Percentiles rank a stretch among this genome's conserved stretches.
Evolutionary conservation across 495 filamentous ascomycete species (phyloP).

Genomic region (Penicillium cosmopolitanum): DNA sequence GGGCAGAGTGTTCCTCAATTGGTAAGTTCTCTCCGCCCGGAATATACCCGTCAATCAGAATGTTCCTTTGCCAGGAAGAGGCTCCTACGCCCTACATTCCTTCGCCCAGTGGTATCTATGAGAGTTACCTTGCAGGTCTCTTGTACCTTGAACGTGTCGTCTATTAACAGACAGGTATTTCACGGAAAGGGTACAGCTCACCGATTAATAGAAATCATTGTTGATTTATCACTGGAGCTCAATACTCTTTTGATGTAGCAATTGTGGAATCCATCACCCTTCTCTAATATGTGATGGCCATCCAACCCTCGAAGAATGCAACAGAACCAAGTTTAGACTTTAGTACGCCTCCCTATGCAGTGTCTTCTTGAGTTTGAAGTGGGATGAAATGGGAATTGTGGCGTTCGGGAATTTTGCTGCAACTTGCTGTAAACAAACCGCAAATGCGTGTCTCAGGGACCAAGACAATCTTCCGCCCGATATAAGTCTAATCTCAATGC

Average conservation of each 20-base stretch:
- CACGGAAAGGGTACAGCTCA: background rate
- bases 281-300: background rate
- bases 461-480: background rate
- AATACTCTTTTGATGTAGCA: background rate
- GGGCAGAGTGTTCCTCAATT: constrained; percentile 15
- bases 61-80: constrained; percentile 18
- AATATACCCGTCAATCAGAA: constrained; percentile 19
- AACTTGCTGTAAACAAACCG: background rate
- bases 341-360: background rate
- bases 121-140: constrained; percentile 14
- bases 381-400: background rate
- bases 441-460: background rate
- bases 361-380: background rate
- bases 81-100: constrained; percentile 28
- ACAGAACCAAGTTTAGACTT: background rate
- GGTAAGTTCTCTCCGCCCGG: constrained; percentile 10
- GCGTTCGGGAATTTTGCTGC: constrained; percentile 1
- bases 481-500: too few relatives aligned
- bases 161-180: background rate
- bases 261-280: background rate
- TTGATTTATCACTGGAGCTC: background rate
- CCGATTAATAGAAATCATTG: background rate
- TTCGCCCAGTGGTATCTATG: constrained; percentile 20
- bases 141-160: background rate
- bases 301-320: background rate